Evolutionary conservation across 805 yeast species (phyloP), one percentile per base, ranked within the genome.

Genomic region (Spathaspora hagerdaliae): DNA sequence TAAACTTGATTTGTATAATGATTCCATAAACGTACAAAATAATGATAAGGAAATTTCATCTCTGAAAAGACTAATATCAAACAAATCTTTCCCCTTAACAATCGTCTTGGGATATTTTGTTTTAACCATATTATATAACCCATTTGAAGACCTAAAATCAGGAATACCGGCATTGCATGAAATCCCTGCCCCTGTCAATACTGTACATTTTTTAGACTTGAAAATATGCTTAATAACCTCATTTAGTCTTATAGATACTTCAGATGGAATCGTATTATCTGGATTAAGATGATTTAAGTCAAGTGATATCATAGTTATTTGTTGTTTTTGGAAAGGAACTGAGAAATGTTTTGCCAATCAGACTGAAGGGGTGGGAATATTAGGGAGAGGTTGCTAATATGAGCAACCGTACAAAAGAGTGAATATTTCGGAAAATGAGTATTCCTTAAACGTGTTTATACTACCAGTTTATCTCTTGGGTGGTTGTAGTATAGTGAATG

Each of bases 161-260:
- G 99, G 99, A 39, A 92, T 94, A 0, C 99, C 98, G 1, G 98
- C 97, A 60, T 87, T 88, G 61, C 97, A 89, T 12, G 97, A 88
- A 47, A 92, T 89, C 0, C 99, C 99, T 2, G 99, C 99, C 7
- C 99, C 98, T 0, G 97, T 90, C 44, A 91, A 70, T 4, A 87
- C 74, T 15, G 85, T 73, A n/a, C 83, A 68, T 55, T 76, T 81
- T 44, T 75, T 78, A 29, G 91, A 73, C 52, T 83, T 72, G 49
- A 63, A 63, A 1, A 81, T 66, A 34, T 56, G 42, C 53, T 69
- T 71, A 43, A 73, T 65, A 19, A 78, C 70, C 43, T 65, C 65
- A 45, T 63, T 65, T 36, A 72, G 55, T 37, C 60, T 59, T 29
- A 71, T 69, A 34, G 64, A 49, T 14, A 57, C 52, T n/a, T 63